Conservation (phyloP, 139 green algal species). For the Chlamydomonas applanata region DNA sequence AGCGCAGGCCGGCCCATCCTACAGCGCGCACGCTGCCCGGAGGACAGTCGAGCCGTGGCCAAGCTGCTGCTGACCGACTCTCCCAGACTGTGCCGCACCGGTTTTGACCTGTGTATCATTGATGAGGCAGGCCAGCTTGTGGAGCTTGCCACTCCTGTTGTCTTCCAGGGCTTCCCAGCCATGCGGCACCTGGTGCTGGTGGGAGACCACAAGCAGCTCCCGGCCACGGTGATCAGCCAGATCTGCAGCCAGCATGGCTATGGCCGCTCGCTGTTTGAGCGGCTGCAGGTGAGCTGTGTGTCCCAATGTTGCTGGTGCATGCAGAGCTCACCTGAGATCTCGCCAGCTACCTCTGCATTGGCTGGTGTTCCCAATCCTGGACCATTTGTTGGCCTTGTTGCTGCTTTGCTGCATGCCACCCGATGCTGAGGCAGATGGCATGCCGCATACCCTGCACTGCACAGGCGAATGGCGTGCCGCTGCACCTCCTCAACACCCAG, state of each 20-base stretch:
- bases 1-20: constrained; percentile 2
- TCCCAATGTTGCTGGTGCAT: neutral
- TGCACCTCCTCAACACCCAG: constrained; percentile 52
- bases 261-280: constrained; percentile 50
- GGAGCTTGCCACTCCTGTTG: constrained; percentile 9
- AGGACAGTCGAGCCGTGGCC: neutral
- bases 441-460: too few species aligned
- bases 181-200: constrained; percentile 17
- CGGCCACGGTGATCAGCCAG: constrained; percentile 62
- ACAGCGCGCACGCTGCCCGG: neutral
- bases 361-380: too few species aligned
- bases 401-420: too few species aligned
- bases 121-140: constrained; percentile 25
- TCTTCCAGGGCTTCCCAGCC: neutral
- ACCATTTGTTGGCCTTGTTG: too few species aligned
- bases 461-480: neutral
- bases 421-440: too few species aligned
- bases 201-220: constrained; percentile 78
- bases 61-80: neutral
- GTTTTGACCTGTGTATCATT: constrained; percentile 7
- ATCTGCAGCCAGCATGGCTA: constrained; percentile 37
- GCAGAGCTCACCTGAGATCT: too few species aligned
- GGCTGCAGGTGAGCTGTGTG: constrained; percentile 33
- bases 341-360: too few species aligned
- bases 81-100: neutral